These are phyloP conservation scores for Linum lewisii DNA, from an alignment of 345 rosid species.

Conservation along the genomic window DNA sequence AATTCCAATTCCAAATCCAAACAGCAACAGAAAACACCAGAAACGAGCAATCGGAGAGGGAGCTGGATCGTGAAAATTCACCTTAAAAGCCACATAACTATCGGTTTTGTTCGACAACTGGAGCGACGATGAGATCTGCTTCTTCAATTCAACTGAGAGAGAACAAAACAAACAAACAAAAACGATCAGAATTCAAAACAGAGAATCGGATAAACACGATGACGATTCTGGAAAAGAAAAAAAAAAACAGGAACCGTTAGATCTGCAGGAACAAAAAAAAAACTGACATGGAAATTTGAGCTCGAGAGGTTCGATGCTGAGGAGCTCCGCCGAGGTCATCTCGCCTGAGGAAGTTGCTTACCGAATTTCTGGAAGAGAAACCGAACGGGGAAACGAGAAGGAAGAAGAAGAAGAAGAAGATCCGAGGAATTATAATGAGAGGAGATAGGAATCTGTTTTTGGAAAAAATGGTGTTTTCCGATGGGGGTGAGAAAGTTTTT, in stretches of 20 bases:
- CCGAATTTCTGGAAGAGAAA: too few relatives aligned
- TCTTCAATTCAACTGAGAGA: conserved; percentile 63
- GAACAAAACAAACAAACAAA: conserved; percentile 4
- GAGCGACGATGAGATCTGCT: conserved; percentile 82
- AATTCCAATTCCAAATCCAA: too few relatives aligned
- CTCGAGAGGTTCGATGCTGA: conserved; percentile 65
- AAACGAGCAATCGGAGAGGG: not conserved
- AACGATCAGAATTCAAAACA: not conserved
- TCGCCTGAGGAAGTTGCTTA: not conserved
- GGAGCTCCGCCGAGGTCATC: conserved; percentile 70
- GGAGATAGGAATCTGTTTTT: conserved; percentile 1
- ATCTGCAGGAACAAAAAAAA: not conserved
- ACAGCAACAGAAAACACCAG: too few relatives aligned
- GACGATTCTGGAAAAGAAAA: too few relatives aligned
- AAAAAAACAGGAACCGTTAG: not conserved
- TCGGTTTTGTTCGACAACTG: conserved; percentile 60
- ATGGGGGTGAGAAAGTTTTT: not conserved
- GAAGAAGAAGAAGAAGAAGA: conserved; percentile 12
- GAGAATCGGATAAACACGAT: conserved; percentile 10
- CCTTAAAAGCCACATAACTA: conserved; percentile 71
- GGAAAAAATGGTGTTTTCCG: not conserved
- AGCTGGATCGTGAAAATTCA: conserved; percentile 9
- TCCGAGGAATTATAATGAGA: conserved; percentile 10
- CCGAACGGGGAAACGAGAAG: not conserved
- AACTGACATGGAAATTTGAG: conserved; percentile 63